Base-by-base conservation (phyloP, 2,329 filamentous ascomycete genomes). In the Bipolaris bicolor region DNA sequence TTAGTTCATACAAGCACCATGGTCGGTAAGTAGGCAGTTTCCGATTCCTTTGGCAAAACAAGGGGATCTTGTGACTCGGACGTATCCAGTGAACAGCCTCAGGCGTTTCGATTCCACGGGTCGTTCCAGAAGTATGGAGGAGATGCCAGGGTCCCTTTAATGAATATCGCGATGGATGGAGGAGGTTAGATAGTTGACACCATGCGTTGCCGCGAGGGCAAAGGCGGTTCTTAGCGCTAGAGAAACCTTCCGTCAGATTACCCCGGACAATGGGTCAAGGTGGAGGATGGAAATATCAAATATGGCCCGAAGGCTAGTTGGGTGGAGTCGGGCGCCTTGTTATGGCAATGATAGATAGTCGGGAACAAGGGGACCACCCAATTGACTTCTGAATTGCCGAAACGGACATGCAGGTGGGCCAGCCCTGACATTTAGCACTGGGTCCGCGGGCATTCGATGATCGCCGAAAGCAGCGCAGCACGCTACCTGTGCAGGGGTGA, bases 1-100 rank as follows among this genome's bases (percentile, higher is more conserved):
- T 55, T 45, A 52, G 33, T 24, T 50, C 34, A 58, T 65, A 57
- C 64, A 59, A 55, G 61, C 59, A 67, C 60, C 57, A 59, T 66
- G 64, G 40, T 41, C 34, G 54, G 56, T 44, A 47, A 55, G 60
- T 50, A 39, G 51, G 47, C 44, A 53, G 55, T 44, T 18, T 45
- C 34, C n/a, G 49, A 48, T 45, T 45, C 18, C 37, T 34, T 13
- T 56, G 36, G 44, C 34, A 44, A 49, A 45, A 15, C 16, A 34
- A 29, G n/a, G 22, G 34, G 33, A 45, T 56, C 50, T 49, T 41
- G 55, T 58, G 60, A 47, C 16, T 20, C 44, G 29, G 36, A 26
- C 22, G 37, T 31, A 51, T 52, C 37, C 34, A 48, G 49, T 43
- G 24, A 33, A 36, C 29, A 31, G 29, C 29, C 5, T 11, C 29